Evolutionary conservation across 116 monocot genomes (phyloP), one percentile per base, ranked within the genome.

Genomic region (Posidonia oceanica): DNA sequence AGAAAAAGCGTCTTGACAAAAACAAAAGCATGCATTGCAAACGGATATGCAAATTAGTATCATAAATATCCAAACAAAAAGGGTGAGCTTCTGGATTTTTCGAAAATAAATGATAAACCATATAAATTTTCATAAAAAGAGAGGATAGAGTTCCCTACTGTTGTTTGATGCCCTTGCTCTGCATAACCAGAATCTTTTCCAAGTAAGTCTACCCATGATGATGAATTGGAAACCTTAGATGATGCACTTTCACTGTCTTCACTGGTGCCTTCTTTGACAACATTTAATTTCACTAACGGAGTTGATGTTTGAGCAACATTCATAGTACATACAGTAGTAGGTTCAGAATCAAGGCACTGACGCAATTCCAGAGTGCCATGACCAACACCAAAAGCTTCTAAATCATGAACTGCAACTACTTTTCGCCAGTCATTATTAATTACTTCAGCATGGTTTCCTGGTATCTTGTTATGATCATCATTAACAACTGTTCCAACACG

Each of bases 221-320:
- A 74, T 72, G 70, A 71, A 63, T 77, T 67, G 69, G 68, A 66
- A 63, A 54, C 53, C 29, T 16, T 74, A 14, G 70, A 69, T 74
- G 85, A 83, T 48, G 40, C 10, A 60, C 66, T 76, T 68, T 72
- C 68, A 54, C 63, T 68, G 18, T 74, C 75, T 71, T 76, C 64
- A 39, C 83, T 85, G 71, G 39, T 61, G 57, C 83, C 89, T 70
- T 97, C 83, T 56, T 64, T 58, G 52, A 87, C 61, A 69, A 75
- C 64, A 79, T 83, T 59, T 72, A 81, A 73, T 54, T 77, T 77
- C 69, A 68, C 16, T 55, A 66, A 20, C 16, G 58, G 13, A 7
- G 40, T 59, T 48, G 55, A 74, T 13, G 61, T 41, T 63, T 56
- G 73, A 68, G 29, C 18, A 16, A 62, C 42, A 23, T 56, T 55